Evolutionary conservation across 495 filamentous ascomycete genomes (phyloP), one percentile per base, ranked within the genome.

Genomic region (Hyaloscypha finlandica): DNA sequence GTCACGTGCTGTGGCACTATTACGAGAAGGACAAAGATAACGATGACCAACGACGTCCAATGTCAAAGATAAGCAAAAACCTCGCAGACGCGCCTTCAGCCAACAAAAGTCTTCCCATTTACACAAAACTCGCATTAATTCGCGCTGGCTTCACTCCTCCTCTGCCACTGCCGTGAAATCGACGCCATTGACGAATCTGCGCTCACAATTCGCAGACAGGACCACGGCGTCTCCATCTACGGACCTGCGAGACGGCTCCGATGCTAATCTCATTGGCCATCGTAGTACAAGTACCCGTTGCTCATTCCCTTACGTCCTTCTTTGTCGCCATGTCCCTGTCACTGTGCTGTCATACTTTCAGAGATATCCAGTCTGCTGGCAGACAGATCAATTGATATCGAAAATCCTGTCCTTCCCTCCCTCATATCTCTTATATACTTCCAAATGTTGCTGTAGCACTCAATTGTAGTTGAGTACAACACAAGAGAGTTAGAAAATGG

Each of bases 251-350:
- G 37, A 19, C 45, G 16, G 30, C 60, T 30, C 51, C 52, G 57
- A 60, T 64, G 61, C 19, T 37, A 5, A 61, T 58, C 62, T 45
- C 30, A 65, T 61, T 69, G 61, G 67, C 25, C 58, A 6, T n/a
- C 57, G n/a, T 4, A 31, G 31, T 68, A 52, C 63, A 62, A 70
- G 63, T 63, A 58, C 66, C 58, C 51, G 57, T 69, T 69, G 68
- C 63, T 61, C 58, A 66, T 66, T 42, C 59, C 63, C 22, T 70
- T 70, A 70, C 68, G 63, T 70, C 59, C 29, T 29, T 54, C 37
- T 66, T 70, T 62, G 48, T 66, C 65, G 63, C 59, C 59, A n/a
- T 63, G 53, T 63, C 33, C 59, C 57, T 56, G 35, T 25, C 53
- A 0, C 12, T 58, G 30, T 35, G 59, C 48, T 68, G 59, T 68